These are phyloP conservation scores for Gossypium stocksii DNA, from an alignment of 345 rosid species.

Conservation along the genomic window DNA sequence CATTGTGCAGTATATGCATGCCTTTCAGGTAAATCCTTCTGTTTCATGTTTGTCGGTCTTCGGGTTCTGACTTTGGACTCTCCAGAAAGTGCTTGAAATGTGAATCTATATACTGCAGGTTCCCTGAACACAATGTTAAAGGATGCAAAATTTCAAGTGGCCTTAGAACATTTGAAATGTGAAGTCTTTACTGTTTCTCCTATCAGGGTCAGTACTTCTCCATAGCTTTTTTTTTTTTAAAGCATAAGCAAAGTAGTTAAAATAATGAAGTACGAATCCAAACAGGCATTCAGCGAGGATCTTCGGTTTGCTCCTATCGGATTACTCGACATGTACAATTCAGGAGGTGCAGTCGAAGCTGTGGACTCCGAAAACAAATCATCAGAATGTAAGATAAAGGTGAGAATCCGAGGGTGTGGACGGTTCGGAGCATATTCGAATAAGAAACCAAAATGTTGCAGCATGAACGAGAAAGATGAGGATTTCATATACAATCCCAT, in stretches of 20 bases:
- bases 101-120: slow-evolving; percentile 21
- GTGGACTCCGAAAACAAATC: slow-evolving; percentile 17
- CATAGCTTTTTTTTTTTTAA: background rate
- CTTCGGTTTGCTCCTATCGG: slow-evolving; percentile 45
- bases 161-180: slow-evolving; percentile 33
- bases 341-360: slow-evolving; percentile 54
- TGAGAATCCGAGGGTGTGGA: slow-evolving; percentile 43
- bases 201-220: slow-evolving; percentile 30
- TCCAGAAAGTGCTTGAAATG: background rate
- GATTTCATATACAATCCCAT: slow-evolving; percentile 35
- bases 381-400: slow-evolving; percentile 20
- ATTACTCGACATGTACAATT: slow-evolving; percentile 48
- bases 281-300: slow-evolving; percentile 33
- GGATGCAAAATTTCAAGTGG: slow-evolving; percentile 30
- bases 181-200: slow-evolving; percentile 53
- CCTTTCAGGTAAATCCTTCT: background rate
- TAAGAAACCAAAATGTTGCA: slow-evolving; percentile 35
- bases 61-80: background rate
- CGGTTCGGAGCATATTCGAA: slow-evolving; percentile 48
- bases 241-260: too few species aligned
- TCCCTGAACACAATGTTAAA: slow-evolving; percentile 28
- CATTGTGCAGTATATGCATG: slow-evolving; percentile 40
- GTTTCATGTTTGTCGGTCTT: background rate
- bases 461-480: slow-evolving; percentile 36
- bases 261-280: background rate